Conservation (phyloP, 2,329 filamentous ascomycete genomes). For the Plenodomus lindquistii region DNA sequence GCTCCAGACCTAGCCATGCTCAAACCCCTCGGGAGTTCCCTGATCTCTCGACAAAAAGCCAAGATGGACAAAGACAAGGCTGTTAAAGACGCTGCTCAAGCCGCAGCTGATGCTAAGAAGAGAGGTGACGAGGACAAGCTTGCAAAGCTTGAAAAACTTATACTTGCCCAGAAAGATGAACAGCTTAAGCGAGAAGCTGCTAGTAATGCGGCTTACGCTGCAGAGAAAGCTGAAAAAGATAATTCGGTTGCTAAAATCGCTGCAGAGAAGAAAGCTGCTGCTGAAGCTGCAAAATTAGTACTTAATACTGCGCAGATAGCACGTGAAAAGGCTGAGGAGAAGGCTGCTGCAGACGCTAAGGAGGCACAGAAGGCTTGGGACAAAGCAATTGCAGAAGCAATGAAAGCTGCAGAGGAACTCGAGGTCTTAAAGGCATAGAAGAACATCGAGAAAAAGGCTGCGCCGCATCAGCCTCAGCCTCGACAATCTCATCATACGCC, state of each 20-base stretch:
- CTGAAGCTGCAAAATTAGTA: constrained; percentile 30
- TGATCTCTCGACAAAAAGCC: constrained; percentile 43
- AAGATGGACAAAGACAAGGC: constrained; percentile 40
- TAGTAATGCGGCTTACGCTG: constrained; percentile 32
- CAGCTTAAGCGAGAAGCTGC: constrained; percentile 44
- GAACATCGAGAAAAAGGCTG: constrained; percentile 49
- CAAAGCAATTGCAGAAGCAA: constrained; percentile 52
- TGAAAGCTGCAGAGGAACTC: constrained; percentile 48
- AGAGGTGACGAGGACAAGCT: constrained; percentile 42
- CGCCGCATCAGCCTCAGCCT: no score
- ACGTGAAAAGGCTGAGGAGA: constrained; percentile 37
- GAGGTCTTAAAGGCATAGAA: constrained; percentile 55
- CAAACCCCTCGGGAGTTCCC: constrained; percentile 41
- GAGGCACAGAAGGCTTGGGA: constrained; percentile 52
- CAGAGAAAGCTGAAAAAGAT: constrained; percentile 54
- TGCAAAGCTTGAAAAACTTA: constrained; percentile 43
- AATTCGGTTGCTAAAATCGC: constrained; percentile 56
- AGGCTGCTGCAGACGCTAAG: constrained; percentile 37
- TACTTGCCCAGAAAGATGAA: constrained; percentile 49
- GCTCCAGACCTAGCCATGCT: constrained; percentile 37
- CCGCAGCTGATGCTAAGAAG: constrained; percentile 38
- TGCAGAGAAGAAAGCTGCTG: constrained; percentile 49
- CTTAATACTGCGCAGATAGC: constrained; percentile 38
- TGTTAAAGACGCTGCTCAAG: constrained; percentile 34
- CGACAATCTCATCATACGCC: no score